Conservation (phyloP, 257 asterid genomes). For the Thymus quinquecostatus region DNA sequence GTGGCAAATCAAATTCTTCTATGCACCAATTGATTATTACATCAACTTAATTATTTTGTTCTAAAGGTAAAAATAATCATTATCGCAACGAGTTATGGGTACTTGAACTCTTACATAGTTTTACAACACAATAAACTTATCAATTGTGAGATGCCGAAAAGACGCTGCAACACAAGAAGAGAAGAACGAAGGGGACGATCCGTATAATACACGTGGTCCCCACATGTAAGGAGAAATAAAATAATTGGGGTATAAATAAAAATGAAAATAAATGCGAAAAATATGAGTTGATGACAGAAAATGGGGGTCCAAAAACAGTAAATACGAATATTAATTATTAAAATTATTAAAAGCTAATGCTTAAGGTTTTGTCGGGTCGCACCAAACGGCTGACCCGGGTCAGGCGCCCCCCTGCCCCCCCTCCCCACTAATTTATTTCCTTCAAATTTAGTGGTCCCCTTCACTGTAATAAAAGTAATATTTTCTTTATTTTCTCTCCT, state of each 20-base stretch:
- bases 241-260: not conserved
- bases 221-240: not conserved
- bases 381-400: conserved; percentile 45
- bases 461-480: not conserved
- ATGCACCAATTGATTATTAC: too few species aligned
- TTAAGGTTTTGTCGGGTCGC: conserved; percentile 30
- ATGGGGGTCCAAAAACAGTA: conserved; percentile 33
- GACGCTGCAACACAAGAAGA: too few species aligned
- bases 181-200: too few species aligned
- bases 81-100: too few species aligned
- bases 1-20: not conserved
- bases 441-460: too few species aligned
- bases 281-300: conserved; percentile 31
- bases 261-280: conserved; percentile 29
- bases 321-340: conserved; percentile 20
- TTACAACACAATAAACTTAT: too few species aligned
- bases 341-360: not conserved
- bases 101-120: too few species aligned
- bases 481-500: conserved; percentile 13
- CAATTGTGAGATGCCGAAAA: too few species aligned
- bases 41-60: too few species aligned
- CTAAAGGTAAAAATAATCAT: too few species aligned
- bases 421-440: conserved; percentile 25
- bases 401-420: conserved; percentile 45
- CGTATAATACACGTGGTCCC: not conserved